phyloP scores from a whole-genome alignment of 768 basidiomycete species.

The Calocera viscosa region DNA sequence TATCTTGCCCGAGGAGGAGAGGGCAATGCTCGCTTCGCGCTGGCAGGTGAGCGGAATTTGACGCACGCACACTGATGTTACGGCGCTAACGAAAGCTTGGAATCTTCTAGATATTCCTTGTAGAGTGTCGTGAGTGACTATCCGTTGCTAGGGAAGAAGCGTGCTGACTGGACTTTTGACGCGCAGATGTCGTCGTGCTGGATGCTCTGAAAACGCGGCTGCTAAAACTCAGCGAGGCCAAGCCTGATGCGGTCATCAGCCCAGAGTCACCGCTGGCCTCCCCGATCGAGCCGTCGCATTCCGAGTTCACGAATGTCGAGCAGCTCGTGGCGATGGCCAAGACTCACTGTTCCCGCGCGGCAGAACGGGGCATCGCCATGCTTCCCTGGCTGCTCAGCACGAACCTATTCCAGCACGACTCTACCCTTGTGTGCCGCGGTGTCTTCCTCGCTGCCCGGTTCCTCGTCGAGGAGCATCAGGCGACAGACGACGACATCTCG shows the following conservation, averaged over 20 bases:
- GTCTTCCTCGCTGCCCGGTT: constrained; percentile 78
- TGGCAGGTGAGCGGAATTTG: neutral
- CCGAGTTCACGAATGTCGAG: constrained; percentile 24
- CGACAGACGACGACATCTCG: constrained; percentile 40
- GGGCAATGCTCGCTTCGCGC: constrained; percentile 2
- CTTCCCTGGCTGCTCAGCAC: constrained; percentile 40
- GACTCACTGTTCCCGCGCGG: constrained; percentile 35
- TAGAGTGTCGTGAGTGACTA: constrained; percentile 64
- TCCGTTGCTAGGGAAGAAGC: neutral
- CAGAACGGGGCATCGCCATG: constrained; percentile 37
- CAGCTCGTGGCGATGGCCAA: constrained; percentile 36
- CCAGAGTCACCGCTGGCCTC: constrained; percentile 14
- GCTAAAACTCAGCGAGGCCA: constrained; percentile 14
- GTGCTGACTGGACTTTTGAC: constrained; percentile 13
- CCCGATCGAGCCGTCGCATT: constrained; percentile 15
- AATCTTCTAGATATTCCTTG: constrained; percentile 60
- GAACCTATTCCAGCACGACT: constrained; percentile 71
- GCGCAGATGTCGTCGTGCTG: constrained; percentile 68
- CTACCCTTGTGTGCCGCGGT: constrained; percentile 75
- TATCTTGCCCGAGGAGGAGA: neutral
- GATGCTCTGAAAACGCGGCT: constrained; percentile 62
- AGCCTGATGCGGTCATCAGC: constrained; percentile 17
- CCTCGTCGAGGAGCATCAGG: constrained; percentile 42
- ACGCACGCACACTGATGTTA: neutral
- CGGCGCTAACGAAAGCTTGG: neutral